Evolutionary conservation across 306 rosid genomes (phyloP).

Genomic region (Casuarina glauca): DNA sequence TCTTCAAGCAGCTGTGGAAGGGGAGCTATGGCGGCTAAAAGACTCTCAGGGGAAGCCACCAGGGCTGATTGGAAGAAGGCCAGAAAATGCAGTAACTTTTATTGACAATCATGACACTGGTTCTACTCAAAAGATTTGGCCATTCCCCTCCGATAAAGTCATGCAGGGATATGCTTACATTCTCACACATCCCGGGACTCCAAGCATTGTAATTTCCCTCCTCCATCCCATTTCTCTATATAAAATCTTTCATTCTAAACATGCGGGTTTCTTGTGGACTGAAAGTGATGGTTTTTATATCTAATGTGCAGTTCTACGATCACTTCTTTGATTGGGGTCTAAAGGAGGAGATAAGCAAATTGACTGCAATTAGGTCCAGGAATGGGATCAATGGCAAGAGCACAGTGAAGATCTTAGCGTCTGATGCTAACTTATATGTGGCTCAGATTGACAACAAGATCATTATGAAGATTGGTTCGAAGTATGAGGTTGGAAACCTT

Average conservation of each 20-base stretch:
- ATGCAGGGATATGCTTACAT: slow-evolving; percentile 77
- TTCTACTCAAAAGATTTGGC: slow-evolving; percentile 58
- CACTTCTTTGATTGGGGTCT: slow-evolving; percentile 71
- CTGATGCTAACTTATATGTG: slow-evolving; percentile 59
- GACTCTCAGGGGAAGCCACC: slow-evolving; percentile 58
- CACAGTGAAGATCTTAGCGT: slow-evolving; percentile 53
- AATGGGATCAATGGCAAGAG: slow-evolving; percentile 52
- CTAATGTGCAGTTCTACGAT: slow-evolving; percentile 68
- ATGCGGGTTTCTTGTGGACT: not conserved
- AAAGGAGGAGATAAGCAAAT: slow-evolving; percentile 50
- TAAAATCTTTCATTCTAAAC: not conserved
- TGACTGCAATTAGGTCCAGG: slow-evolving; percentile 48
- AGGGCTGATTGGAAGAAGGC: slow-evolving; percentile 75
- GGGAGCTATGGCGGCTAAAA: slow-evolving; percentile 60
- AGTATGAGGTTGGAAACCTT: slow-evolving; percentile 48
- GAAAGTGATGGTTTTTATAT: slow-evolving; percentile 2
- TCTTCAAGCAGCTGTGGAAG: slow-evolving; percentile 56
- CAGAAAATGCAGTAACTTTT: slow-evolving; percentile 72
- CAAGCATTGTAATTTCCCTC: slow-evolving; percentile 48
- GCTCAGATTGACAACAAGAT: slow-evolving; percentile 61
- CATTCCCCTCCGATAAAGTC: slow-evolving; percentile 71
- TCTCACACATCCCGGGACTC: slow-evolving; percentile 83
- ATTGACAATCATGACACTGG: slow-evolving; percentile 81
- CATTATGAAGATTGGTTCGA: slow-evolving; percentile 72
- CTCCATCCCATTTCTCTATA: not conserved